Percentiles rank a stretch among this genome's conserved stretches.
phyloP scores from a whole-genome alignment of 2,329 filamentous ascomycete species.

The Colletotrichum sp. region DNA sequence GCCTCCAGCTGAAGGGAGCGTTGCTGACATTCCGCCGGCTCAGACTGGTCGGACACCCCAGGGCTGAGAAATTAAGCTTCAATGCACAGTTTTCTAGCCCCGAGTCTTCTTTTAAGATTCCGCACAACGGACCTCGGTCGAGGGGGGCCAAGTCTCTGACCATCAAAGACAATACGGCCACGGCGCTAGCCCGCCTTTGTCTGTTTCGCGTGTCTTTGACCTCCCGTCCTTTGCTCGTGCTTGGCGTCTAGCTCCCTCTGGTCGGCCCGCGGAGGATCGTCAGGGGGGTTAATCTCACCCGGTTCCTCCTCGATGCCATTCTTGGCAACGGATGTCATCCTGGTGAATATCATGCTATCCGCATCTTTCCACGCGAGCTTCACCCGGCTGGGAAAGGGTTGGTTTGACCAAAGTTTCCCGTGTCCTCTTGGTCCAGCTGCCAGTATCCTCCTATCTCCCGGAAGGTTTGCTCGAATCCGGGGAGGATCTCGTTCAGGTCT shows the following conservation, averaged over 20 bases:
- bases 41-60: not conserved
- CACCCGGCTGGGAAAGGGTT: not conserved
- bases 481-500: slow-evolving; percentile 1
- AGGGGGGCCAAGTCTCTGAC: not conserved
- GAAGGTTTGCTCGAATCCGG: slow-evolving; percentile 9
- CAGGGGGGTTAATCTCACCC: not conserved
- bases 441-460: slow-evolving; percentile 8
- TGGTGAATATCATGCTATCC: not conserved
- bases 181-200: not conserved
- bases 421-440: slow-evolving; percentile 8
- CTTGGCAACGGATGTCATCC: not conserved
- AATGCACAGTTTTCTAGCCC: not conserved
- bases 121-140: not conserved
- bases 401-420: not conserved
- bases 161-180: not conserved
- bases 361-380: not conserved
- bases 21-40: not conserved
- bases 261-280: not conserved
- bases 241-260: not conserved
- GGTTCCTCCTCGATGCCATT: not conserved
- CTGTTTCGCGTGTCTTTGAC: not conserved
- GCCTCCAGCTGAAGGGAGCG: not conserved
- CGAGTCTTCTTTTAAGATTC: not conserved
- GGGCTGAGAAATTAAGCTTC: not conserved
- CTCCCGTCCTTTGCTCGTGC: not conserved